phyloP scores from a whole-genome alignment of 495 filamentous ascomycete species.

The Penicillium samsonianum region DNA sequence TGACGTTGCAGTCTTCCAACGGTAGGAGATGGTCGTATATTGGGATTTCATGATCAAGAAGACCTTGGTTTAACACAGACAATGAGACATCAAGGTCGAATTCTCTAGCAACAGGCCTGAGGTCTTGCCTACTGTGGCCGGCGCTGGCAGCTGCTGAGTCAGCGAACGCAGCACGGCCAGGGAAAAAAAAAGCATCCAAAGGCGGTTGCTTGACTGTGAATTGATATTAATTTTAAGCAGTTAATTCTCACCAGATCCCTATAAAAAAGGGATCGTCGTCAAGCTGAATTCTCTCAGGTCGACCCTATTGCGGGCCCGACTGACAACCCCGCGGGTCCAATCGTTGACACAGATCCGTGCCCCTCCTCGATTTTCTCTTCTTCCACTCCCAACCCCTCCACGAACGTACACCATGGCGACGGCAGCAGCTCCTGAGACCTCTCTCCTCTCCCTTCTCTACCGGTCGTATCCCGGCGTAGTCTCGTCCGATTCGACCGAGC shows the following conservation, averaged over 20 bases:
- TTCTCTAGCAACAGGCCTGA: too few species aligned
- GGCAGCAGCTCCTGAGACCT: constrained; percentile 51
- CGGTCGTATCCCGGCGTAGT: constrained; percentile 53
- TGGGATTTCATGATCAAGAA: neutral
- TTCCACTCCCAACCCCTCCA: constrained; percentile 30
- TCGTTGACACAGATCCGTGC: constrained; percentile 33
- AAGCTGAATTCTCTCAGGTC: constrained; percentile 35
- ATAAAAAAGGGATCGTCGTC: constrained; percentile 27
- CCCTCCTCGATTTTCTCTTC: constrained; percentile 42
- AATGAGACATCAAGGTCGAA: neutral
- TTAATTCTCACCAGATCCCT: constrained; percentile 25
- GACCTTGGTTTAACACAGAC: neutral
- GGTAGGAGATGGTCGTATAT: neutral
- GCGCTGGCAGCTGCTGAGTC: constrained; percentile 15
- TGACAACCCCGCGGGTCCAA: constrained; percentile 39
- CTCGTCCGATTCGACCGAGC: constrained; percentile 51
- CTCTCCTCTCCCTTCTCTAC: constrained; percentile 55
- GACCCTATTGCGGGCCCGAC: constrained; percentile 38
- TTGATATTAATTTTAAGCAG: constrained; percentile 16
- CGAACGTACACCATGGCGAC: constrained; percentile 50
- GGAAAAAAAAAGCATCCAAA: constrained; percentile 10
- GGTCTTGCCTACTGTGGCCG: too few species aligned
- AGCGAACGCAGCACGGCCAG: constrained; percentile 14
- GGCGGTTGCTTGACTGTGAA: constrained; percentile 5
- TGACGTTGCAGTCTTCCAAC: neutral